Evolutionary conservation across 805 yeast genomes (phyloP).

Genomic region (Blastobotrys parvus): DNA sequence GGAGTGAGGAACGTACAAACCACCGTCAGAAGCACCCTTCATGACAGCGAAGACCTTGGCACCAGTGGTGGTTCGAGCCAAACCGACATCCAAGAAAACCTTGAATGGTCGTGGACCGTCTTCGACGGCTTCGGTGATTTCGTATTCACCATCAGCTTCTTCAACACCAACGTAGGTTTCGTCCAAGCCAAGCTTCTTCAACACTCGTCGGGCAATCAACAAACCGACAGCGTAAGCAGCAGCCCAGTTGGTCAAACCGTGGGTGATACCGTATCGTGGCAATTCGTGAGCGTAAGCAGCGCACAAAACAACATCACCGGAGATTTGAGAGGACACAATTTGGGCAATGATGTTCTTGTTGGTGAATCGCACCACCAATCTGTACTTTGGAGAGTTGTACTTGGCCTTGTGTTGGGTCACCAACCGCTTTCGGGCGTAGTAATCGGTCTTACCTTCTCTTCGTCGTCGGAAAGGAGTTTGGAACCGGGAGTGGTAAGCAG

Average conservation of each 20-base stretch:
- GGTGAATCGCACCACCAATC: constrained; percentile 99
- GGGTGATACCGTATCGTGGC: constrained; percentile 94
- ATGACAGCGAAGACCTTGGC: constrained; percentile 99
- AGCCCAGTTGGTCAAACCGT: constrained; percentile 99
- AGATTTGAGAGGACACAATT: constrained; percentile 91
- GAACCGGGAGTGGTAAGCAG: constrained; percentile 98
- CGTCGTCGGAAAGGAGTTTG: constrained; percentile 99
- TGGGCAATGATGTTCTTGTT: constrained; percentile 99
- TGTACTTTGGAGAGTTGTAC: constrained; percentile 99
- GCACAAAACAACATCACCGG: constrained; percentile 92
- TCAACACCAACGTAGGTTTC: constrained; percentile 98
- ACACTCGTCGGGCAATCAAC: constrained; percentile 97
- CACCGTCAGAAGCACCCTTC: constrained; percentile 99
- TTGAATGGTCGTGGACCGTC: constrained; percentile 99
- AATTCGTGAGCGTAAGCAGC: constrained; percentile 99
- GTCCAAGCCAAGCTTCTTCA: constrained; percentile 95
- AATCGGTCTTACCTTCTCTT: constrained; percentile 99
- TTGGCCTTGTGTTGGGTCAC: constrained; percentile 99
- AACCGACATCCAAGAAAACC: constrained; percentile 98
- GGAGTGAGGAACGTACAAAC: constrained; percentile 97
- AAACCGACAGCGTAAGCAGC: constrained; percentile 99
- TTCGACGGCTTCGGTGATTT: constrained; percentile 98
- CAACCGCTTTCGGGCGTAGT: constrained; percentile 99
- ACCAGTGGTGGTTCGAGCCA: constrained; percentile 99
- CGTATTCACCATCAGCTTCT: constrained; percentile 99